Base-by-base conservation (phyloP, 768 basidiomycete genomes). In the Suillus subluteus region DNA sequence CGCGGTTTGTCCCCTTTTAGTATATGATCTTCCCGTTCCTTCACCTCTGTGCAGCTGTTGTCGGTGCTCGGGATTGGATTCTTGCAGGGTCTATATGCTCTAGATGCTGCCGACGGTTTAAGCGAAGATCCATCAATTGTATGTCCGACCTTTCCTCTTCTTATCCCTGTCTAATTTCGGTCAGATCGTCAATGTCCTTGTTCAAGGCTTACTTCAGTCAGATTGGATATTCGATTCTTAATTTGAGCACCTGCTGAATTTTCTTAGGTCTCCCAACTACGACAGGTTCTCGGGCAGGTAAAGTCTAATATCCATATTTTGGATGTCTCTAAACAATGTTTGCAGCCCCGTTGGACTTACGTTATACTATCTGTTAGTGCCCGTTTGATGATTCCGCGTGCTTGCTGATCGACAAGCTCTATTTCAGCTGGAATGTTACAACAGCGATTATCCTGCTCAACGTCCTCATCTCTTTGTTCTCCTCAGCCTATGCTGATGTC, bases 391-490 rank as follows among this genome's bases (percentile, higher is more conserved):
- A 30, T 56, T 40, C 50, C 43, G 54, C n/a, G 23, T 52, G 58
- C 59, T 66, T 46, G 61, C 37, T 41, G 18, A 62, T 62, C 26
- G 35, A 63, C 43, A 69, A 58, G 72, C 23, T 56, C 56, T 40
- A 41, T 15, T 59, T 58, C 56, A 91, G 90, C 54, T 96, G 94
- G 95, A 95, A 90, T 78, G 85, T 94, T 63, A 85, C 89, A 26
- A 91, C 93, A 3, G 91, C 88, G 21, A 85, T 98, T 61, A 86
- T 98, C 63, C 83, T 98, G 61, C 86, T 98, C 75, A 98, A 98
- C 74, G 89, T 98, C 73, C 84, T 98, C 73, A 95, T 98, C 71
- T 98, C 96, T n/a, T 80, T 98, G 71, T 98, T 98, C 76, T 89
- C 95, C 21, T 94, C 95, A 61, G 95, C 95, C 1, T 97, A 97